phyloP scores from a whole-genome alignment of 2,329 filamentous ascomycete species.

The Penicillium italicum region DNA sequence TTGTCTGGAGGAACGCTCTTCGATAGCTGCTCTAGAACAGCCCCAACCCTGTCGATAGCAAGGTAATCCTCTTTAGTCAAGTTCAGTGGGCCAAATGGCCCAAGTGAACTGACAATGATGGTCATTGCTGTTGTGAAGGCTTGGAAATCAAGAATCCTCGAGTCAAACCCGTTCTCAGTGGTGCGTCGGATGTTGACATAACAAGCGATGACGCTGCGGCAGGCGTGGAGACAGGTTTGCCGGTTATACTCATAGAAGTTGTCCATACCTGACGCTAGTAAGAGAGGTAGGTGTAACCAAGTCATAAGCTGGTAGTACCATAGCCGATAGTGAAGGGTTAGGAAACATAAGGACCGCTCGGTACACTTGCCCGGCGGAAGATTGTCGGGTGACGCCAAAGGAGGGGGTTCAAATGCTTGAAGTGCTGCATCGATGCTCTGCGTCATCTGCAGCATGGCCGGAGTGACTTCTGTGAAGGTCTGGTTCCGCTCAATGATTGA shows the following conservation, averaged over 20 bases:
- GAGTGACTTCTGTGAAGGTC: constrained; percentile 4
- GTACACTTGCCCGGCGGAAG: neutral
- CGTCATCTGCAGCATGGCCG: constrained; percentile 10
- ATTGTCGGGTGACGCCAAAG: neutral
- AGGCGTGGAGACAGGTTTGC: constrained; percentile 9
- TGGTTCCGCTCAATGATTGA: constrained; percentile 17
- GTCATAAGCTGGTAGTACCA: constrained; percentile 9
- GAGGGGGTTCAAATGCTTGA: neutral
- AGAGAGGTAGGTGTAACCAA: constrained; percentile 12
- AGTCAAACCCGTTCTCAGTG: constrained; percentile 4
- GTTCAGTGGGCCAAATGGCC: neutral
- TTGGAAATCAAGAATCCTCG: constrained; percentile 12
- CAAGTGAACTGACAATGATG: constrained; percentile 7
- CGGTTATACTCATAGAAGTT: constrained; percentile 3
- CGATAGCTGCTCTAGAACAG: neutral
- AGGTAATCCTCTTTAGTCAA: neutral
- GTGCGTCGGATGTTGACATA: constrained; percentile 6
- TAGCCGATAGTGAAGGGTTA: neutral
- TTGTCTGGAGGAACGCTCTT: constrained; percentile 2
- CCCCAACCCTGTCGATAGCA: constrained; percentile 2
- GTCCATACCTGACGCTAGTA: neutral
- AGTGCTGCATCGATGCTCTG: constrained; percentile 9
- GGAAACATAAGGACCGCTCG: neutral
- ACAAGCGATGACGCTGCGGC: constrained; percentile 4
- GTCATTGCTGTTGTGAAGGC: constrained; percentile 14